A percentile compares a stretch with the other conserved stretches of the same genome.
phyloP scores from a whole-genome alignment of 2,329 filamentous ascomycete species.

The Acrocalymma vagum region DNA sequence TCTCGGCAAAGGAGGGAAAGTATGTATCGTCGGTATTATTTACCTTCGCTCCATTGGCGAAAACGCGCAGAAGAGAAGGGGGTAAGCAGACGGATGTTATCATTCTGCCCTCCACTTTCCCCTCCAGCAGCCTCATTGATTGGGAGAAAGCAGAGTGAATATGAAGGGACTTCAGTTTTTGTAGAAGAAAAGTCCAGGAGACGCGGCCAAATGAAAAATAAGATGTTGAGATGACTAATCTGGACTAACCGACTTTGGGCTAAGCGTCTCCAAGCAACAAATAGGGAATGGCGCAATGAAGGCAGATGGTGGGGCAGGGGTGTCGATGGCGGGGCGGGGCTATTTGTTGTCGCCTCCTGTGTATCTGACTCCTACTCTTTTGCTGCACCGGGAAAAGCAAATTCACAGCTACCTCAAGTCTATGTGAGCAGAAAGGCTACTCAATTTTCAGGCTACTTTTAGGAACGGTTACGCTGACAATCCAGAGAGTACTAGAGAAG shows the following conservation, averaged over 20 bases:
- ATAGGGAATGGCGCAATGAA: conserved; percentile 24
- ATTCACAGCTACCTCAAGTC: no score
- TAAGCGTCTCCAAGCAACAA: conserved; percentile 16
- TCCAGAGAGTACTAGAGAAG: not conserved
- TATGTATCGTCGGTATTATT: conserved; percentile 57
- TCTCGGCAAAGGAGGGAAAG: no score
- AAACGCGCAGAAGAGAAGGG: conserved; percentile 56
- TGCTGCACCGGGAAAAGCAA: conserved; percentile 12
- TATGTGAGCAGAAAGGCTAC: not conserved
- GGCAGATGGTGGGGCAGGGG: conserved; percentile 20
- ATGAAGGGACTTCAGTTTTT: conserved; percentile 60
- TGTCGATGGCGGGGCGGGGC: conserved; percentile 5
- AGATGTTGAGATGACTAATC: conserved; percentile 37
- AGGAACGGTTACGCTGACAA: conserved; percentile 11
- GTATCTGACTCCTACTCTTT: conserved; percentile 23
- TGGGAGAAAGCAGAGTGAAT: conserved; percentile 73
- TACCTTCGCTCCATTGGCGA: conserved; percentile 54
- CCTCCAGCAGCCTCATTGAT: conserved; percentile 69
- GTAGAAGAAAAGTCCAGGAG: conserved; percentile 39
- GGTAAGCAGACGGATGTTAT: conserved; percentile 63
- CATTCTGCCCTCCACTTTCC: conserved; percentile 72
- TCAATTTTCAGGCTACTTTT: no score
- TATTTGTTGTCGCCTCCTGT: conserved; percentile 15
- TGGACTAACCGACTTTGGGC: conserved; percentile 14
- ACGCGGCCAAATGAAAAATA: conserved; percentile 25